A percentile compares a stretch with the other conserved stretches of the same genome.
Conservation (phyloP, 2,329 filamentous ascomycete species). For the Malbranchea zuffiana region DNA sequence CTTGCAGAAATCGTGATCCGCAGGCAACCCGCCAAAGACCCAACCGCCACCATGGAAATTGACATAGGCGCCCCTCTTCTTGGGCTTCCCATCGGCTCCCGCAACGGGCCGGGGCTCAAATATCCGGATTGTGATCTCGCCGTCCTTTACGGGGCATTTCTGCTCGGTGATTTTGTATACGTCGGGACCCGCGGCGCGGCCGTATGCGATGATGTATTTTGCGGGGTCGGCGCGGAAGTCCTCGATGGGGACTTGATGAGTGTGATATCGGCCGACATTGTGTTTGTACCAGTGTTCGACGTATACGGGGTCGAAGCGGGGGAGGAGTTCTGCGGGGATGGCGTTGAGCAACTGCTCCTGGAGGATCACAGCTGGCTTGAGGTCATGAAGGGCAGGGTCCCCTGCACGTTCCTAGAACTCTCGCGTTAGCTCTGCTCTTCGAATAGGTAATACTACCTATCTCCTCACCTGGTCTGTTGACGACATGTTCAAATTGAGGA, state of each 20-base stretch:
- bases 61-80: slow-evolving; percentile 31
- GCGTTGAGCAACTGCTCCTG: slow-evolving; percentile 35
- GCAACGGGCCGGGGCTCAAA: slow-evolving; percentile 26
- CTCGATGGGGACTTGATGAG: slow-evolving; percentile 34
- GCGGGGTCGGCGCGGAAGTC: slow-evolving; percentile 30
- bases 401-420: slow-evolving; percentile 6
- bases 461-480: background rate
- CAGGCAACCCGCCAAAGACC: slow-evolving; percentile 33
- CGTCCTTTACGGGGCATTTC: slow-evolving; percentile 30
- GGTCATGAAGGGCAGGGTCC: slow-evolving; percentile 20
- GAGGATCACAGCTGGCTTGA: slow-evolving; percentile 17
- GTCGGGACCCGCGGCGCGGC: slow-evolving; percentile 28
- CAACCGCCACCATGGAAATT: slow-evolving; percentile 36
- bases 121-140: slow-evolving; percentile 32
- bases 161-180: slow-evolving; percentile 32
- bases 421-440: background rate
- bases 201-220: slow-evolving; percentile 31
- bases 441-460: too few species aligned
- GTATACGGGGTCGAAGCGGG: slow-evolving; percentile 33
- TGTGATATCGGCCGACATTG: slow-evolving; percentile 33
- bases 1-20: slow-evolving; percentile 35
- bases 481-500: background rate
- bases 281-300: slow-evolving; percentile 35
- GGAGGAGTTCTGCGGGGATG: slow-evolving; percentile 29
- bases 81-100: slow-evolving; percentile 19